A percentile compares a stretch with the other conserved stretches of the same genome.
These are phyloP conservation scores for Pleurotus citrinopileatus DNA, from an alignment of 768 basidiomycete genomes.

Conservation along the genomic window DNA sequence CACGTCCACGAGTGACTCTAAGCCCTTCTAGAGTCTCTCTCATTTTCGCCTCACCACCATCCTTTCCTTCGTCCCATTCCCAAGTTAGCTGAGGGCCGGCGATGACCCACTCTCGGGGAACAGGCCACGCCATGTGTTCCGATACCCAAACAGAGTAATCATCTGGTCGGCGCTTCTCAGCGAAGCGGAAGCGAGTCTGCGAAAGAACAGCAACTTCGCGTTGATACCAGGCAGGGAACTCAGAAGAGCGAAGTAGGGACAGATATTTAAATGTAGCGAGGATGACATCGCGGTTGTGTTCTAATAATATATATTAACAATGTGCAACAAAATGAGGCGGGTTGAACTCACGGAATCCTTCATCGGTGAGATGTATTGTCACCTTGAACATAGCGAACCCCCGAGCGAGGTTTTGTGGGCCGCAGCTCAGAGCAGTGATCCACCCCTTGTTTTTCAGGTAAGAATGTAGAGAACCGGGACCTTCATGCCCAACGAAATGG, in stretches of 20 bases:
- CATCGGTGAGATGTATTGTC: conserved; percentile 75
- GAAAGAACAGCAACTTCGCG: conserved; percentile 72
- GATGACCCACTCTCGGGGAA: conserved; percentile 75
- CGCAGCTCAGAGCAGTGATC: conserved; percentile 72
- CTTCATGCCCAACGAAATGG: conserved; percentile 90
- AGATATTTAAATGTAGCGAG: conserved; percentile 78
- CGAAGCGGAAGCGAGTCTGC: conserved; percentile 77
- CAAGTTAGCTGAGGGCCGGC: conserved; percentile 67
- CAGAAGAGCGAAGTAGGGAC: conserved; percentile 59
- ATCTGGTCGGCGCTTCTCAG: conserved; percentile 80
- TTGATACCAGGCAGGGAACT: conserved; percentile 66
- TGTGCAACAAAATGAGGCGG: neutral
- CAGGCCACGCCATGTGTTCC: conserved; percentile 75
- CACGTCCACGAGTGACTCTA: conserved; percentile 55
- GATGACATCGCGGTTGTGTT: conserved; percentile 70
- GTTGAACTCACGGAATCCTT: conserved; percentile 73
- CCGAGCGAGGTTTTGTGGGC: conserved; percentile 66
- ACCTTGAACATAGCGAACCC: conserved; percentile 90
- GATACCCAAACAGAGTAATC: conserved; percentile 76
- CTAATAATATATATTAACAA: conserved; percentile 33
- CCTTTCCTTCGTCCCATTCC: conserved; percentile 70
- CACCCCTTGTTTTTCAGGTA: conserved; percentile 89
- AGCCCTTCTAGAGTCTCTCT: conserved; percentile 60
- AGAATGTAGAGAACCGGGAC: conserved; percentile 86
- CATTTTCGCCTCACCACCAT: conserved; percentile 49